phyloP scores from a whole-genome alignment of 1,284 basidiomycete genomes.

The Malassezia psittaci region DNA sequence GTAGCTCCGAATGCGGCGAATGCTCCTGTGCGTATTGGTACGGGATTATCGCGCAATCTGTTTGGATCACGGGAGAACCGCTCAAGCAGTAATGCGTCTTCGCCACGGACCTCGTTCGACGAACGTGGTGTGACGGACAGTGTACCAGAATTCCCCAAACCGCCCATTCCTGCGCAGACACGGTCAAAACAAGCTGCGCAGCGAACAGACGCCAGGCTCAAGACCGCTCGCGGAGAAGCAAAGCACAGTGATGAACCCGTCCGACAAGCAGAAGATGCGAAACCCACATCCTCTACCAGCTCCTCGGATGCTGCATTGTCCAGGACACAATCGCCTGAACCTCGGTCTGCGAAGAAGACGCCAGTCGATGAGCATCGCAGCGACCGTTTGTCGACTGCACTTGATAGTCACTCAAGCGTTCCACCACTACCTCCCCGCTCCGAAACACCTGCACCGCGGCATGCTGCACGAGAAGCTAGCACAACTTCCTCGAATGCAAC shows the following conservation, averaged over 20 bases:
- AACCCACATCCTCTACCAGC: no score
- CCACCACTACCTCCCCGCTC: no score
- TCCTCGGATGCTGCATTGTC: neutral
- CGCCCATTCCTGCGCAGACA: constrained; percentile 16
- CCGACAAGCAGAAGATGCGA: neutral
- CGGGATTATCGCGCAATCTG: neutral
- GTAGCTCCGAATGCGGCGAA: neutral
- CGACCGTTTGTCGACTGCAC: no score
- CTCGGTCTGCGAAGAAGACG: neutral
- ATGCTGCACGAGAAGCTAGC: neutral
- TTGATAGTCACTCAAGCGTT: no score
- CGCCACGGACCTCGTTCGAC: neutral
- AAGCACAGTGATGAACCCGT: neutral
- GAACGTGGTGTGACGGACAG: neutral
- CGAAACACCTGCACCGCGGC: neutral
- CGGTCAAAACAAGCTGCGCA: neutral
- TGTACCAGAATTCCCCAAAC: constrained; percentile 11
- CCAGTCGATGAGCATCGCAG: neutral
- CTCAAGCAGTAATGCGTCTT: neutral
- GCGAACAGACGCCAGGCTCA: constrained; percentile 1
- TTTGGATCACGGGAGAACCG: neutral
- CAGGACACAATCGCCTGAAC: neutral
- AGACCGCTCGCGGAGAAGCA: neutral
- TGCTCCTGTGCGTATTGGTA: neutral
- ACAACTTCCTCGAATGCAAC: neutral